phyloP scores from a whole-genome alignment of 306 rosid species.

The Pyrus pyrifolia region DNA sequence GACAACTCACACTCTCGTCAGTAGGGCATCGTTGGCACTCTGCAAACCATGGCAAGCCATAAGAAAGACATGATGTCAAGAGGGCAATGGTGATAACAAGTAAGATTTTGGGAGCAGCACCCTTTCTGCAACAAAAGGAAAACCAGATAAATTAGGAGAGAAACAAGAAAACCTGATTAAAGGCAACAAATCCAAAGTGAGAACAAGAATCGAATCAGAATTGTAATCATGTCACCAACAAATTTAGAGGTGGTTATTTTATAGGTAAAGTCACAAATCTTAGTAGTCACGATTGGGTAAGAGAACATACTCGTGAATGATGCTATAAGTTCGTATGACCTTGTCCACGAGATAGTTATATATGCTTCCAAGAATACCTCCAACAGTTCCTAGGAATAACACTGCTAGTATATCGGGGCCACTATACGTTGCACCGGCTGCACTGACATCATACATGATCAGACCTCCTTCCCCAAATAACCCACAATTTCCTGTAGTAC shows the following conservation, averaged over 20 bases:
- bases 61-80: constrained; percentile 58
- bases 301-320: constrained; percentile 75
- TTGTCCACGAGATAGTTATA: constrained; percentile 68
- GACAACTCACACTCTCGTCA: constrained; percentile 32
- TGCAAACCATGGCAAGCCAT: constrained; percentile 70
- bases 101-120: constrained; percentile 46
- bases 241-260: background rate
- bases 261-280: background rate
- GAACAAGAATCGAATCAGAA: background rate
- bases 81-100: constrained; percentile 53
- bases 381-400: constrained; percentile 50
- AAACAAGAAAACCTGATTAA: background rate
- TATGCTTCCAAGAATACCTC: constrained; percentile 75
- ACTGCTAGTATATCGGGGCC: constrained; percentile 51
- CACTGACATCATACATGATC: constrained; percentile 63
- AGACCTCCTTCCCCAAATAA: constrained; percentile 82
- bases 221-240: background rate
- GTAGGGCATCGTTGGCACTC: constrained; percentile 65
- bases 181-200: background rate
- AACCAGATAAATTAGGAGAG: background rate
- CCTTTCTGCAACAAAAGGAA: constrained; percentile 57
- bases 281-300: background rate
- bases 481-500: constrained; percentile 54
- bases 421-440: constrained; percentile 39
- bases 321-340: constrained; percentile 69